Evolutionary conservation across 345 rosid genomes (phyloP).

Genomic region (Lumnitzera racemosa): DNA sequence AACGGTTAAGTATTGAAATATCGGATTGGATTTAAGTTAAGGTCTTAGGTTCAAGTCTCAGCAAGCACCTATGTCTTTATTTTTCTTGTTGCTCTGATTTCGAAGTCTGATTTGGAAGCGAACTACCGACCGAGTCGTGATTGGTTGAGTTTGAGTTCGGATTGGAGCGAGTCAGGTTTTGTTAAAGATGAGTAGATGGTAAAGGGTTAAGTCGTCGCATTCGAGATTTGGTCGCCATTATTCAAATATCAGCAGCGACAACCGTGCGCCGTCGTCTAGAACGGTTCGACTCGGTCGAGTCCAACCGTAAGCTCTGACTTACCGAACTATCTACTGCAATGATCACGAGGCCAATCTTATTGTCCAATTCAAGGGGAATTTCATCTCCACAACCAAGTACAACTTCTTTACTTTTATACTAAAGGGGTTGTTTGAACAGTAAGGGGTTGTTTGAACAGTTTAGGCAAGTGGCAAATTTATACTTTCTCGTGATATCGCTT

Average conservation of each 20-base stretch:
- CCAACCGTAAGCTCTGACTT: constrained; percentile 94
- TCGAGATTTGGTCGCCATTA: constrained; percentile 32
- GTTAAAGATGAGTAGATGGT: constrained; percentile 57
- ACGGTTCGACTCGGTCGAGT: constrained; percentile 87
- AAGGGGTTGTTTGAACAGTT: too few species aligned
- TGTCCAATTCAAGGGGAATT: constrained; percentile 82
- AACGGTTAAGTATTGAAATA: too few species aligned
- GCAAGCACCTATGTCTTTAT: too few species aligned
- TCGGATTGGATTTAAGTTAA: too few species aligned
- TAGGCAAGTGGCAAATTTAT: constrained; percentile 96
- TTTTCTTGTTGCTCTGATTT: neutral
- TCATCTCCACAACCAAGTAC: constrained; percentile 93
- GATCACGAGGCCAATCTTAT: constrained; percentile 87
- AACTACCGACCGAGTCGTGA: neutral
- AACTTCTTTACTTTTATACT: constrained; percentile 90
- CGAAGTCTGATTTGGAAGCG: too few species aligned
- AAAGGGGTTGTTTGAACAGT: constrained; percentile 97
- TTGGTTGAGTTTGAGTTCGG: constrained; percentile 10
- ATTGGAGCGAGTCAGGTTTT: constrained; percentile 12
- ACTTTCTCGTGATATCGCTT: constrained; percentile 90
- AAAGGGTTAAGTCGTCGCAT: constrained; percentile 46
- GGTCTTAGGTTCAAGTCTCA: too few species aligned
- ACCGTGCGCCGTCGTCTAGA: constrained; percentile 36
- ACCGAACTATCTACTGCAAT: constrained; percentile 87
- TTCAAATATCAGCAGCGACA: constrained; percentile 23